A percentile compares a stretch with the other conserved stretches of the same genome.
Conservation (phyloP, 352 stramenopile genomes). For the Phytopythium mirpurense region DNA sequence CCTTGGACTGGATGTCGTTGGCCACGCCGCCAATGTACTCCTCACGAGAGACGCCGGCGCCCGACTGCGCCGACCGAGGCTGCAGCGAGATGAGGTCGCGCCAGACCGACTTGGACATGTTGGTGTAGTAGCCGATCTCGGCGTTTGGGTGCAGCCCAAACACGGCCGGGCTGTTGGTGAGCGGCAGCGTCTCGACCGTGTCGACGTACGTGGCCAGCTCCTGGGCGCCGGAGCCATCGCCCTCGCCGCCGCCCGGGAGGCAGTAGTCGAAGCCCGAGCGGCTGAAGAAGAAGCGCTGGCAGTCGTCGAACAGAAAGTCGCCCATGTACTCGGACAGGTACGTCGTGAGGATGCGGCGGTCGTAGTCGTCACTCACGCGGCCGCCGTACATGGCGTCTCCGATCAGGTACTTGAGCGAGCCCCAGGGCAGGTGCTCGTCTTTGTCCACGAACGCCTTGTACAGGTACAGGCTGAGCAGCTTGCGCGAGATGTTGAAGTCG, state of each 20-base stretch:
- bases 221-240: slow-evolving; percentile 7
- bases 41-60: slow-evolving; percentile 86
- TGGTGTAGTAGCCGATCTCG: slow-evolving; percentile 96
- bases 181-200: slow-evolving; percentile 87
- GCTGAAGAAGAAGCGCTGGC: slow-evolving; percentile 92
- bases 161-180: slow-evolving; percentile 93
- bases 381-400: slow-evolving; percentile 97
- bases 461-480: slow-evolving; percentile 90
- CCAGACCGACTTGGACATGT: slow-evolving; percentile 94
- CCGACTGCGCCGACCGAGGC: slow-evolving; percentile 72
- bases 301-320: slow-evolving; percentile 95
- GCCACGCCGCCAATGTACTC: slow-evolving; percentile 89
- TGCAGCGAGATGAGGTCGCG: slow-evolving; percentile 91
- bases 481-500: slow-evolving; percentile 93
- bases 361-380: slow-evolving; percentile 94
- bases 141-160: slow-evolving; percentile 96
- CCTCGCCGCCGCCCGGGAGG: slow-evolving; percentile 42
- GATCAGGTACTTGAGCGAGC: slow-evolving; percentile 93
- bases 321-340: slow-evolving; percentile 96
- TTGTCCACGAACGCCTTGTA: slow-evolving; percentile 91
- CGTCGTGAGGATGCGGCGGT: slow-evolving; percentile 92
- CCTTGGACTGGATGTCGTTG: slow-evolving; percentile 89
- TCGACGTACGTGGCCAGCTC: slow-evolving; percentile 71
- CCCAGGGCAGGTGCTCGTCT: slow-evolving; percentile 93
- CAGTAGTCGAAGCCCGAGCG: slow-evolving; percentile 93